Evolutionary conservation across 1,284 basidiomycete species (phyloP).

Genomic region (Marasmius tenuissimus): DNA sequence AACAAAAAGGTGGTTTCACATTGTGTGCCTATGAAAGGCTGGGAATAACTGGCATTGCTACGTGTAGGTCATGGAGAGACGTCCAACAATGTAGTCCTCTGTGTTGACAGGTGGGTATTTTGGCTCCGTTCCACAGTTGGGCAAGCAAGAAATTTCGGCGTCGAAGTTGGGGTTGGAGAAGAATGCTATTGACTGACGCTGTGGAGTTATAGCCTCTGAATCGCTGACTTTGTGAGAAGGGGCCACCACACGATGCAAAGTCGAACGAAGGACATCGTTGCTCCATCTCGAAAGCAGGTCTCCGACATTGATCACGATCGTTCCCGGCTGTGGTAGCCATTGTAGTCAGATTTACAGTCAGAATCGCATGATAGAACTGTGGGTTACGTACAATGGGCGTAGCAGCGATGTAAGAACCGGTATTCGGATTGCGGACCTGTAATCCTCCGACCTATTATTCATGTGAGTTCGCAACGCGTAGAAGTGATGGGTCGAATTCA

Average conservation of each 20-base stretch:
- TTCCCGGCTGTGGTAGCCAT: conserved; percentile 53
- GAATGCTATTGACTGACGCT: conserved; percentile 81
- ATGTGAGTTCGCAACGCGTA: conserved; percentile 3
- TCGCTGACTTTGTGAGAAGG: conserved; percentile 55
- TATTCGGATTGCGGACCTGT: conserved; percentile 80
- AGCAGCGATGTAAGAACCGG: conserved; percentile 68
- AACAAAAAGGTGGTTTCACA: too few relatives aligned
- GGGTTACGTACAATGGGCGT: conserved; percentile 63
- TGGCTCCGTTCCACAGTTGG: conserved; percentile 61
- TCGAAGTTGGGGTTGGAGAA: conserved; percentile 85
- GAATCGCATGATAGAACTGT: conserved; percentile 2
- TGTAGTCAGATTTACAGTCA: conserved; percentile 12
- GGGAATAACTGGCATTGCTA: neutral
- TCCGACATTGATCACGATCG: conserved; percentile 83
- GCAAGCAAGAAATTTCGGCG: conserved; percentile 69
- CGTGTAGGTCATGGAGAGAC: conserved; percentile 60
- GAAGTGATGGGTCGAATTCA: neutral
- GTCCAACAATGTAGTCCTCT: conserved; percentile 75
- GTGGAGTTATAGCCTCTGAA: conserved; percentile 56
- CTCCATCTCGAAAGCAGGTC: conserved; percentile 85
- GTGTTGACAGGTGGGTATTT: conserved; percentile 71
- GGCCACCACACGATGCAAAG: conserved; percentile 80
- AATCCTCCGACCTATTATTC: conserved; percentile 70
- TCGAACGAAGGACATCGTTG: conserved; percentile 78
- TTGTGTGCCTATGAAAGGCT: neutral